Evolutionary conservation across 2,329 filamentous ascomycete genomes (phyloP).

Genomic region (Stagonosporopsis cucurbitacearum): DNA sequence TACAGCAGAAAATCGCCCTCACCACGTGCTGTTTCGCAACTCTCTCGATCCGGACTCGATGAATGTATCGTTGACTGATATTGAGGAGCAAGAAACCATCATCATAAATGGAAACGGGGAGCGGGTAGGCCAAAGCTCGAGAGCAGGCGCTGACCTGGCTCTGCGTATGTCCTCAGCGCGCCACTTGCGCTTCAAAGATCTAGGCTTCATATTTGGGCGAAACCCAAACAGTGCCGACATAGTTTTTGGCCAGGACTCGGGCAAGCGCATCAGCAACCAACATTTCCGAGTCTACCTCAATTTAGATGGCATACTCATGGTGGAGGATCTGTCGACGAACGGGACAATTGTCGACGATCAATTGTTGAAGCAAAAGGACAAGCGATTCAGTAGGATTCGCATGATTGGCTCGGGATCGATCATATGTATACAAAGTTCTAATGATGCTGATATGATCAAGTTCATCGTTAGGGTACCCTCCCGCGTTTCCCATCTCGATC

Average conservation of each 20-base stretch:
- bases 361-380: constrained; percentile 63
- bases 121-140: constrained; percentile 25
- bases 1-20: constrained; percentile 59
- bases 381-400: constrained; percentile 55
- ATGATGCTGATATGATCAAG: constrained; percentile 67
- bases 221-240: constrained; percentile 75
- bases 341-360: constrained; percentile 84
- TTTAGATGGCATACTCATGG: constrained; percentile 82
- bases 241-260: constrained; percentile 67
- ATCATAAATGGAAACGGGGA: constrained; percentile 53
- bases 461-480: constrained; percentile 88
- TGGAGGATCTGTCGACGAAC: constrained; percentile 95
- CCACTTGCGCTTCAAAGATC: constrained; percentile 66
- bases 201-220: constrained; percentile 87
- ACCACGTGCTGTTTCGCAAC: constrained; percentile 62
- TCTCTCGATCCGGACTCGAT: constrained; percentile 51
- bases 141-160: constrained; percentile 67
- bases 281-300: constrained; percentile 96
- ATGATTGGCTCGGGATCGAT: constrained; percentile 76
- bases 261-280: constrained; percentile 84
- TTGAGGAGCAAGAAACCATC: constrained; percentile 55
- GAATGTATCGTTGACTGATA: constrained; percentile 44
- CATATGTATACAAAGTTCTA: constrained; percentile 69
- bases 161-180: constrained; percentile 74
- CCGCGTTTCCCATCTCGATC: constrained; percentile 68